Conservation (phyloP, 495 filamentous ascomycete species). For the Aspergillus steynii region DNA sequence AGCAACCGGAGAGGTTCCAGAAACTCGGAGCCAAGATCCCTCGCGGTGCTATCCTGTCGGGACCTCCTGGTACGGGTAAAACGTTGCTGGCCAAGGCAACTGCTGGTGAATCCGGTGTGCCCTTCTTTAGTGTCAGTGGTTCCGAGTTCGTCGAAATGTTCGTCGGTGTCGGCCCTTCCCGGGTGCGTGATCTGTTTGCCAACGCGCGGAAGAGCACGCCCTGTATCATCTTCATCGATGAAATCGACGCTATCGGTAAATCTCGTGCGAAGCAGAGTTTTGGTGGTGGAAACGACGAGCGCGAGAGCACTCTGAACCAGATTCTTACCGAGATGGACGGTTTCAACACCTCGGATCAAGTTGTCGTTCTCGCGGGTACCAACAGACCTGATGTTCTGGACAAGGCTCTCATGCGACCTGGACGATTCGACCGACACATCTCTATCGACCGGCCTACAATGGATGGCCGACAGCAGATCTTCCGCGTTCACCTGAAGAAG, state of each 20-base stretch:
- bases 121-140: constrained; percentile 97
- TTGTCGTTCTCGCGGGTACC: constrained; percentile 97
- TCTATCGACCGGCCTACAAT: constrained; percentile 91
- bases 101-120: constrained; percentile 94
- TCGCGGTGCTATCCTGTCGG: constrained; percentile 92
- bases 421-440: constrained; percentile 96
- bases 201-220: constrained; percentile 94
- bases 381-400: constrained; percentile 94
- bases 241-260: constrained; percentile 97
- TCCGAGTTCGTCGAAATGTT: constrained; percentile 99
- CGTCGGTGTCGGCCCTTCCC: constrained; percentile 93
- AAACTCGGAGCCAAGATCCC: constrained; percentile 96
- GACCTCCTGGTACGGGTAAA: constrained; percentile 97
- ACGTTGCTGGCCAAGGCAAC: constrained; percentile 96
- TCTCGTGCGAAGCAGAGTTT: constrained; percentile 74
- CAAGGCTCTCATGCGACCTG: constrained; percentile 92
- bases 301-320: constrained; percentile 95
- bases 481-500: constrained; percentile 87
- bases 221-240: constrained; percentile 99
- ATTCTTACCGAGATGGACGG: constrained; percentile 99
- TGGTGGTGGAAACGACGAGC: constrained; percentile 92
- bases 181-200: constrained; percentile 92
- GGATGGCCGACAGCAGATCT: constrained; percentile 95
- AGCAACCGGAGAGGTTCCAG: constrained; percentile 85
- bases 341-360: constrained; percentile 96